A percentile compares a stretch with the other conserved stretches of the same genome.
Evolutionary conservation across 768 basidiomycete species (phyloP).

Genomic region (Tephrocybe sp.): DNA sequence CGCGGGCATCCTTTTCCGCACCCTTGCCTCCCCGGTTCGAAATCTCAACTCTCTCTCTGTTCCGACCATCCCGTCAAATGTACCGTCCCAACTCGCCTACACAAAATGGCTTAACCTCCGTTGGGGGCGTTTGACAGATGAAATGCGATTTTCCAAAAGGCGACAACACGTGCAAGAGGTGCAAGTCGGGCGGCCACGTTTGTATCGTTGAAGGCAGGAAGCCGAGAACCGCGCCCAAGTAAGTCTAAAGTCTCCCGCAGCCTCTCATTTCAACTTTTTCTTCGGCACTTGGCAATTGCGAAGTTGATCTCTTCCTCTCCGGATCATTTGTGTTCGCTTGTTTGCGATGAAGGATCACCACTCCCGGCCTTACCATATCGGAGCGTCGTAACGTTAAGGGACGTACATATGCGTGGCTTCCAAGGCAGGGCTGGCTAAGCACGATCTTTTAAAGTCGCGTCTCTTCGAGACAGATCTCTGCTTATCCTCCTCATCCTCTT

Average conservation of each 20-base stretch:
- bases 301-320: slow-evolving; percentile 4
- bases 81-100: too few species aligned
- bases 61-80: too few species aligned
- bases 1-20: slow-evolving; percentile 9
- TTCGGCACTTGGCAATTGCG: slow-evolving; percentile 13
- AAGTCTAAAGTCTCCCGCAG: slow-evolving; percentile 37
- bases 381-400: slow-evolving; percentile 12
- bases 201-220: slow-evolving; percentile 86
- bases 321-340: slow-evolving; percentile 13
- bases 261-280: slow-evolving; percentile 18
- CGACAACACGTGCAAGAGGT: slow-evolving; percentile 78
- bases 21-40: background rate
- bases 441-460: slow-evolving; percentile 13
- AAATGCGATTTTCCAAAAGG: slow-evolving; percentile 79
- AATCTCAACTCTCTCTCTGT: background rate
- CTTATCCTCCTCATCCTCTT: slow-evolving; percentile 1
- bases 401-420: slow-evolving; percentile 5
- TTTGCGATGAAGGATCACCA: slow-evolving; percentile 11
- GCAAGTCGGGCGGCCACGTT: slow-evolving; percentile 67
- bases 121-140: slow-evolving; percentile 53
- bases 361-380: slow-evolving; percentile 13
- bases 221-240: slow-evolving; percentile 80
- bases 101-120: background rate
- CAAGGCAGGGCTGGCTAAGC: slow-evolving; percentile 3
- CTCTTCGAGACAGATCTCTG: background rate